phyloP scores from a whole-genome alignment of 2,329 filamentous ascomycete species.

The Pseudocercospora crystallina region DNA sequence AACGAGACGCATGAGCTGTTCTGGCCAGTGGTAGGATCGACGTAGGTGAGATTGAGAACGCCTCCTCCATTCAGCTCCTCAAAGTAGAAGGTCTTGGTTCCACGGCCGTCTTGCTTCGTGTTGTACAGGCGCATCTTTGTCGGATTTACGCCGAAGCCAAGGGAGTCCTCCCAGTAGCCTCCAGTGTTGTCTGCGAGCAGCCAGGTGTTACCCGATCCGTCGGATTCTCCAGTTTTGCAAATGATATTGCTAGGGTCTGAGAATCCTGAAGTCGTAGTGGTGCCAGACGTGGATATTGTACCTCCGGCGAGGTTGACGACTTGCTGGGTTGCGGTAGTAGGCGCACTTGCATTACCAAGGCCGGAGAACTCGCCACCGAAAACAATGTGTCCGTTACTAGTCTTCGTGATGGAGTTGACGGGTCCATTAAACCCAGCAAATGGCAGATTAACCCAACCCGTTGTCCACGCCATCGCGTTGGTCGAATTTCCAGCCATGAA shows the following conservation, averaged over 20 bases:
- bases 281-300: constrained; percentile 66
- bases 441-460: constrained; percentile 75
- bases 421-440: constrained; percentile 95
- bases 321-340: constrained; percentile 66
- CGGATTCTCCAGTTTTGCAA: constrained; percentile 68
- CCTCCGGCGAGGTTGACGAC: constrained; percentile 82
- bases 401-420: constrained; percentile 79
- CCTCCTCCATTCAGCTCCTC: constrained; percentile 82
- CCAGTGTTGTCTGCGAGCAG: constrained; percentile 71
- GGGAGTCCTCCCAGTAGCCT: constrained; percentile 81
- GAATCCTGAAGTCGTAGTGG: constrained; percentile 63
- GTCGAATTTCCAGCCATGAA: constrained; percentile 79
- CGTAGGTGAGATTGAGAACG: constrained; percentile 94
- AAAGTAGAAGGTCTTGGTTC: constrained; percentile 81
- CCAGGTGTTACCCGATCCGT: constrained; percentile 77
- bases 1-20: constrained; percentile 73
- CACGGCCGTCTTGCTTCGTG: constrained; percentile 77
- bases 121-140: constrained; percentile 88
- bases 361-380: constrained; percentile 91
- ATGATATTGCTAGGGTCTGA: constrained; percentile 77
- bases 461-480: constrained; percentile 83
- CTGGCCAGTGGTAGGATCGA: constrained; percentile 65
- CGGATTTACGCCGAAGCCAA: constrained; percentile 80
- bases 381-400: constrained; percentile 78
- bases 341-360: constrained; percentile 74